A percentile compares a stretch with the other conserved stretches of the same genome.
These are phyloP conservation scores for Ascochyta pisi DNA, from an alignment of 2,329 filamentous ascomycete species.

Conservation along the genomic window DNA sequence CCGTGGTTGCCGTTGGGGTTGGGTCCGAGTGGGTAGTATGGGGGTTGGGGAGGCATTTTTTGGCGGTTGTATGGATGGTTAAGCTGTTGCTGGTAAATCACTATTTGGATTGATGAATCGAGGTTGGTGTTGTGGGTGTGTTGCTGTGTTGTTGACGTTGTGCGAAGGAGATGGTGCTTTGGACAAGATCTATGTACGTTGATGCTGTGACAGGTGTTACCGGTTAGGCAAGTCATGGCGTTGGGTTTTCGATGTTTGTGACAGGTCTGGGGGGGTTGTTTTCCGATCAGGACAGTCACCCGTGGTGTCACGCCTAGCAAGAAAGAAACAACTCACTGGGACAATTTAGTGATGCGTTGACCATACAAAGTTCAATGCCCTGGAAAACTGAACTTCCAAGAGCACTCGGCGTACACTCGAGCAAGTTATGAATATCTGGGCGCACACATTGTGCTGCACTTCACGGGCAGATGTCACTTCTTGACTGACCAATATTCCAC, in stretches of 20 bases:
- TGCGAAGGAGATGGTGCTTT: neutral
- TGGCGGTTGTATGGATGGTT: neutral
- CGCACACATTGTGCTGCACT: neutral
- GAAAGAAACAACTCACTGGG: neutral
- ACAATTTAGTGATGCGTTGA: neutral
- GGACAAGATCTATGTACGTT: neutral
- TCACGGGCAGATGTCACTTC: neutral
- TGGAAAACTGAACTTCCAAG: neutral
- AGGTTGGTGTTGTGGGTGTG: neutral
- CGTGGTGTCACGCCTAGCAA: neutral
- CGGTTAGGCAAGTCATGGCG: no score
- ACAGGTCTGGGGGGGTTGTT: no score
- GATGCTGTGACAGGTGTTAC: neutral
- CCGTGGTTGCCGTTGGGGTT: no score
- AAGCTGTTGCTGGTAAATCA: neutral
- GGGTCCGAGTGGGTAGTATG: neutral
- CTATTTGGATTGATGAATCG: neutral
- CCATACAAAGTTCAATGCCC: neutral
- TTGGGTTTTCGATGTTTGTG: no score
- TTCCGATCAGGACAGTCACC: no score
- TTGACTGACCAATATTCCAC: neutral
- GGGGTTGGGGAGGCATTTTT: neutral
- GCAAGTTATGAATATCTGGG: accelerated
- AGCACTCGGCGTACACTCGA: neutral
- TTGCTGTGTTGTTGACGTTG: neutral